phyloP scores from a whole-genome alignment of 2,329 filamentous ascomycete genomes.

The Fusarium denticulatum region DNA sequence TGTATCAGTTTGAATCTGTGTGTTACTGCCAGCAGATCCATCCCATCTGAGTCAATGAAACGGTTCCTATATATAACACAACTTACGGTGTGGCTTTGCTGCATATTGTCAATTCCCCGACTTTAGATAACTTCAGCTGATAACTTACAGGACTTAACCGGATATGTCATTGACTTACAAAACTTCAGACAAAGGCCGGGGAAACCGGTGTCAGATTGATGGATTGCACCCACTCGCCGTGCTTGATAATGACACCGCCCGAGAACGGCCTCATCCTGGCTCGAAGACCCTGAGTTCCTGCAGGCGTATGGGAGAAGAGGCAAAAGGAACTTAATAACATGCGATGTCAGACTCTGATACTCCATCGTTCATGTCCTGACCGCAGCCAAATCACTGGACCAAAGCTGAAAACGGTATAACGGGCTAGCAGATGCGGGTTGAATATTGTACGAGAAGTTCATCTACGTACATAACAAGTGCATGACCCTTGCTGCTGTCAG shows the following conservation, averaged over 20 bases:
- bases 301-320: constrained; percentile 3
- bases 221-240: constrained; percentile 12
- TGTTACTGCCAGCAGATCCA: constrained; percentile 12
- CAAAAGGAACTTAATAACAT: constrained; percentile 29
- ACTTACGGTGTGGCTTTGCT: constrained; percentile 23
- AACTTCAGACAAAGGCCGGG: constrained; percentile 13
- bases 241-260: constrained; percentile 14
- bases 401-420: constrained; percentile 22
- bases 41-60: constrained; percentile 9
- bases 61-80: background rate
- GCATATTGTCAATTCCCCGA: constrained; percentile 1
- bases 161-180: background rate
- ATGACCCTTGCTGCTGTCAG: constrained; percentile 13
- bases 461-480: constrained; percentile 5
- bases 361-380: constrained; percentile 27
- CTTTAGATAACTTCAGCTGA: constrained; percentile 9
- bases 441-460: constrained; percentile 16
- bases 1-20: constrained; percentile 2
- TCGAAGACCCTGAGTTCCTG: constrained; percentile 17
- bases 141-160: constrained; percentile 7
- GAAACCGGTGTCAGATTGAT: constrained; percentile 18
- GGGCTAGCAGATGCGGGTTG: constrained; percentile 17
- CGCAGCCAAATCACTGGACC: constrained; percentile 12
- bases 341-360: constrained; percentile 18
- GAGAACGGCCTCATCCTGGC: constrained; percentile 11